Conservation (phyloP, 2,329 filamentous ascomycete genomes). For the Colletotrichum tamarilloi region DNA sequence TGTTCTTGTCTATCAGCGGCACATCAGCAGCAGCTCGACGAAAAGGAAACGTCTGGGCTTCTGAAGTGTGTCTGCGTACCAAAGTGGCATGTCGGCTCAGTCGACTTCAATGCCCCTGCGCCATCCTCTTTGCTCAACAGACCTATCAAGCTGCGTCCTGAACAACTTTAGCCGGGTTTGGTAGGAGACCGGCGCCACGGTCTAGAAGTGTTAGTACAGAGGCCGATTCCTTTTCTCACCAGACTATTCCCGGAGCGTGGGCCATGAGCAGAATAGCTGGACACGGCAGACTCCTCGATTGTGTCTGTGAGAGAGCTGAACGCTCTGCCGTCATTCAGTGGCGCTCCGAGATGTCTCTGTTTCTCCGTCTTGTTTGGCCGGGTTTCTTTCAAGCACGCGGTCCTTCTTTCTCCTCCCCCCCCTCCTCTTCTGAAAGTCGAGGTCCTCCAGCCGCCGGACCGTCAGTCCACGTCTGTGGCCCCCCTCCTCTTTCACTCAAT, state of each 20-base stretch:
- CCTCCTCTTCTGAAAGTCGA: background rate
- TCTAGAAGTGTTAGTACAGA: background rate
- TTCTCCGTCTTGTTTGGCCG: background rate
- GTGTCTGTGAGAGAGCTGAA: background rate
- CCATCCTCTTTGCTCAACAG: background rate
- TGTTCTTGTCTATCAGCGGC: background rate
- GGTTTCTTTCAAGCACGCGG: background rate
- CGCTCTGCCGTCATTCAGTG: background rate
- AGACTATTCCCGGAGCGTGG: background rate
- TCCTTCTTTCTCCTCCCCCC: background rate
- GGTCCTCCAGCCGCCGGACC: background rate
- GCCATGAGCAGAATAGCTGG: constrained; percentile 6
- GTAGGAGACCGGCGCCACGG: background rate
- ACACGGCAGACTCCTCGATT: background rate
- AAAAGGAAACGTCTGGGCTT: background rate
- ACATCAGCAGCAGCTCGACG: background rate
- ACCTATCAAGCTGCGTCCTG: background rate
- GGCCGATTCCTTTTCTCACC: background rate
- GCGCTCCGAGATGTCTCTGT: constrained; percentile 7
- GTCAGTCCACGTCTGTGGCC: background rate
- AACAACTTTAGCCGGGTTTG: background rate
- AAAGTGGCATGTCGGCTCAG: background rate
- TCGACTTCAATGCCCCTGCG: background rate
- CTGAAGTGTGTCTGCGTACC: background rate
- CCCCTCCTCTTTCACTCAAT: background rate